Base-by-base conservation (phyloP, 768 basidiomycete genomes). In the Boletus pseudopeckii region DNA sequence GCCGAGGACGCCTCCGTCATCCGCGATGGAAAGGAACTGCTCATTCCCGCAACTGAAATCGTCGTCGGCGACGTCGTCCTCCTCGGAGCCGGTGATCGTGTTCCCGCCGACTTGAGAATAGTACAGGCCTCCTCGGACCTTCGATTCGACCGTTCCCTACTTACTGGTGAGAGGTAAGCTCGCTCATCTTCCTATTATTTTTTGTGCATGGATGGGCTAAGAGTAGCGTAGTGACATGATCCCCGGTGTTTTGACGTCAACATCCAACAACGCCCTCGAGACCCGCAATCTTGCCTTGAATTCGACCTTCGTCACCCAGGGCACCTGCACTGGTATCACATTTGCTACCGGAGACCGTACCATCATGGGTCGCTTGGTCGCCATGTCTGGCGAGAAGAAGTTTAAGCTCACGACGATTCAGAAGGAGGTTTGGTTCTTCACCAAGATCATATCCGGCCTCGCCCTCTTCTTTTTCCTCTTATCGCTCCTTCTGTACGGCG, bases 81-180 rank as follows among this genome's bases (percentile, higher is more conserved):
- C 18, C 77, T 83, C 57, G 66, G 70, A 28, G 70, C 80, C 1
- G 82, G 81, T 37, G 79, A 83, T 58, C 76, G 82, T 9, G 74
- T 83, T n/a, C 81, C 81, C 0, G 82, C 82, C 7, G 83, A 85
- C 60, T 60, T 83, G 33, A 75, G 83, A 26, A 70, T 85, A 33
- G 74, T 83, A 40, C 61, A 77, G 6, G 74, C 73, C 20, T 77
- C 79, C 2, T 72, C 74, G 0, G 81, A 82, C 55, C 70, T 81
- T 50, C 73, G 73, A 26, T 73, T 81, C 38, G 80, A 83, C 54
- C 72, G 80, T 13, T 74, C 79, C 2, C 69, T 80, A 8, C 72
- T 83, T 32, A 83, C 81, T 6, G 77, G 74, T 3, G 77, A 78
- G 50, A 73, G 71, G 70, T 72, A 22, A 41, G 53, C 48, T n/a